Percentiles rank a stretch among this genome's conserved stretches.
Conservation (phyloP, 2,329 filamentous ascomycete species). For the Scedosporium aurantiacum region DNA sequence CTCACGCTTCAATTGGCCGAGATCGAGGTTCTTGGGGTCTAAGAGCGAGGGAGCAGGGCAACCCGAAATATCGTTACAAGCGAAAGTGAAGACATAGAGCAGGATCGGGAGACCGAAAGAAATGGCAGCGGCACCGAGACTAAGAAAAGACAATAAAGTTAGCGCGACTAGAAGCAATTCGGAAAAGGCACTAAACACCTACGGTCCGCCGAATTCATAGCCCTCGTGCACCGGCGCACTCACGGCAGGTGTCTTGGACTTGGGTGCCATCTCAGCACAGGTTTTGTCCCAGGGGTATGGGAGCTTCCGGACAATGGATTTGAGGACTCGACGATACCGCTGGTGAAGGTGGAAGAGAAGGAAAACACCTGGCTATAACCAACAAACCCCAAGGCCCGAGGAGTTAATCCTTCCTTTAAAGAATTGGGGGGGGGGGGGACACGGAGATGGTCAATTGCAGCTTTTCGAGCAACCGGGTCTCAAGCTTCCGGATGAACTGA, state of each 20-base stretch:
- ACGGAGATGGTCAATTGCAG: background rate
- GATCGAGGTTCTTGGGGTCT: constrained; percentile 56
- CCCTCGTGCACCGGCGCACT: constrained; percentile 23
- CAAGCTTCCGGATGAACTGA: constrained; percentile 5
- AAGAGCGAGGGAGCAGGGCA: constrained; percentile 79
- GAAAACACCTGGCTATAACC: background rate
- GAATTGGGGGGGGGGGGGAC: background rate
- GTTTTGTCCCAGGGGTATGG: background rate
- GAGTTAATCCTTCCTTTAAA: background rate
- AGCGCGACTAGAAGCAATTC: background rate
- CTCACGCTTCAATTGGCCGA: constrained; percentile 65
- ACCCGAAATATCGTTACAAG: constrained; percentile 86
- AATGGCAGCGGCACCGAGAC: constrained; percentile 65
- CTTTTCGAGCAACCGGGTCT: background rate
- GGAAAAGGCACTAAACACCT: constrained; percentile 14
- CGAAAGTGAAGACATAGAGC: constrained; percentile 68
- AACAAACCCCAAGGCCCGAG: background rate
- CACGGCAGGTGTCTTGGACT: constrained; percentile 16
- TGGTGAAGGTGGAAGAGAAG: background rate
- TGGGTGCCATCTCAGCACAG: constrained; percentile 19
- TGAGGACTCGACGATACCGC: background rate
- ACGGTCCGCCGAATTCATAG: constrained; percentile 44
- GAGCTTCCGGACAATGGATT: background rate
- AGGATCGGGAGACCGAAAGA: constrained; percentile 71
- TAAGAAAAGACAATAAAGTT: constrained; percentile 23